These are phyloP conservation scores for Pseudopyricularia javanii DNA, from an alignment of 2,329 filamentous ascomycete species.

Conservation along the genomic window DNA sequence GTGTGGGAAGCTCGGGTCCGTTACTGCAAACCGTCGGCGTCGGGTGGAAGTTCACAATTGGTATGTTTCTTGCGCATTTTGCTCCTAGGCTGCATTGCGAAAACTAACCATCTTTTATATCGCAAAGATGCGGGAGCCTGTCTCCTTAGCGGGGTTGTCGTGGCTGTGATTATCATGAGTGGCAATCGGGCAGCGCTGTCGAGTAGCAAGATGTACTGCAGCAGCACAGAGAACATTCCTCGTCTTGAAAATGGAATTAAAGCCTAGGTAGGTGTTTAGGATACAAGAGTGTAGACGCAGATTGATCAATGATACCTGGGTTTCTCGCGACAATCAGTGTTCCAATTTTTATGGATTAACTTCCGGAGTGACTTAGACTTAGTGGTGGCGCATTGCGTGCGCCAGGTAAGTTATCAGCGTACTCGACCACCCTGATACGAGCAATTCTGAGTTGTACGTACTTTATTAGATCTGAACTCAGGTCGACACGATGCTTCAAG, in stretches of 20 bases:
- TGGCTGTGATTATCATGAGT: background rate
- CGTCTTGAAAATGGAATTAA: background rate
- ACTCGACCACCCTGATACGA: too few species aligned
- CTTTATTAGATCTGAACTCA: too few species aligned
- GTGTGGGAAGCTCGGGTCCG: constrained; percentile 4
- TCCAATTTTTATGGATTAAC: too few species aligned
- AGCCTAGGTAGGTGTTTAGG: background rate
- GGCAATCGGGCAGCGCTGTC: background rate
- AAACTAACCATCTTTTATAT: too few species aligned
- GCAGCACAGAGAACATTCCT: background rate
- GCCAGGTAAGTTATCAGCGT: too few species aligned
- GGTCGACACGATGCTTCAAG: too few species aligned
- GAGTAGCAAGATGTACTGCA: background rate
- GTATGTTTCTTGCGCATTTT: background rate
- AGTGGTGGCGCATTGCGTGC: too few species aligned
- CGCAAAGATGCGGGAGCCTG: background rate
- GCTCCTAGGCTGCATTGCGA: background rate
- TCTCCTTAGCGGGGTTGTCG: background rate
- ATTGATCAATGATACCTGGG: too few species aligned
- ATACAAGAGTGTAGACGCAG: background rate
- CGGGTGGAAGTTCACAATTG: constrained; percentile 5
- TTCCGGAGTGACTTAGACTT: too few species aligned
- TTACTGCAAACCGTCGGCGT: constrained; percentile 7
- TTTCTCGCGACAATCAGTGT: too few species aligned
- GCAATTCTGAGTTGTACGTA: too few species aligned